Evolutionary conservation across 345 rosid species (phyloP).

Genomic region (Rubroshorea leprosula): DNA sequence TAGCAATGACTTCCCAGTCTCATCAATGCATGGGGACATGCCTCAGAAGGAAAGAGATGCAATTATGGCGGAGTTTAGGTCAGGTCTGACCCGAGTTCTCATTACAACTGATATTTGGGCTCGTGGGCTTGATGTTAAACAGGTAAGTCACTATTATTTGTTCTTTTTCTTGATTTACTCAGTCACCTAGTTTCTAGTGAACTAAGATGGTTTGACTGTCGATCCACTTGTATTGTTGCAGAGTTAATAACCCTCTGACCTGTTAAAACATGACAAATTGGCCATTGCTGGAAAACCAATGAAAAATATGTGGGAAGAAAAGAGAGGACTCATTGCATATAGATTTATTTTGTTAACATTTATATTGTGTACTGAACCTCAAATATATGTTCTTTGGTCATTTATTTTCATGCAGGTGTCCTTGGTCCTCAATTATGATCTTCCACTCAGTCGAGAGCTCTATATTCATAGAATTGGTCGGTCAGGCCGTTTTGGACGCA

Average conservation of each 20-base stretch:
- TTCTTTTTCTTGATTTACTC: background rate
- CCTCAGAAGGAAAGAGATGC: slow-evolving; percentile 98
- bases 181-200: background rate
- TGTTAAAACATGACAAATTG: too few relatives aligned
- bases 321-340: too few relatives aligned
- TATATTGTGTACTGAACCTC: background rate
- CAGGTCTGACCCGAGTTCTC: slow-evolving; percentile 82
- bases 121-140: slow-evolving; percentile 93
- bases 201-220: too few relatives aligned
- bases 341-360: background rate
- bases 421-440: slow-evolving; percentile 90
- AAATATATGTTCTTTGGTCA: background rate
- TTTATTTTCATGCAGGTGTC: slow-evolving; percentile 57
- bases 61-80: slow-evolving; percentile 74
- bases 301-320: too few relatives aligned
- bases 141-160: slow-evolving; percentile 53
- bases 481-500: slow-evolving; percentile 96
- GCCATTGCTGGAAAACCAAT: too few relatives aligned
- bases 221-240: too few relatives aligned
- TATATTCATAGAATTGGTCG: slow-evolving; percentile 98
- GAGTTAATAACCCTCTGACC: too few relatives aligned
- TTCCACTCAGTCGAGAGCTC: slow-evolving; percentile 96
- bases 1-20: slow-evolving; percentile 80
- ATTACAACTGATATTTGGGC: slow-evolving; percentile 99
- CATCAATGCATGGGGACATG: slow-evolving; percentile 99